Evolutionary conservation across 208 protist genomes (phyloP).

Genomic region (Plasmodiophora brassicae): DNA sequence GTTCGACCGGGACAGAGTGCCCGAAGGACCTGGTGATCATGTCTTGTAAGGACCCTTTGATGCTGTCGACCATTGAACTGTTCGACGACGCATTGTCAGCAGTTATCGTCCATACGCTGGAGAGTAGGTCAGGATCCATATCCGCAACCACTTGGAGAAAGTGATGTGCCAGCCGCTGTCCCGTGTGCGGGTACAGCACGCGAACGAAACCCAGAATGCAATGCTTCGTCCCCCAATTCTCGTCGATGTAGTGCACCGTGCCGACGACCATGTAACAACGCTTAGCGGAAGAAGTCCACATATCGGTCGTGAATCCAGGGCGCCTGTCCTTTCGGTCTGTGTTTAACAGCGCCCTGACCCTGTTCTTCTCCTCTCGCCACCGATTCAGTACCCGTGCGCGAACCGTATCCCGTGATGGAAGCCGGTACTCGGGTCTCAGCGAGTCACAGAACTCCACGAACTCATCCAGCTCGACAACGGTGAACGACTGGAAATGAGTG

Average conservation of each 20-base stretch:
- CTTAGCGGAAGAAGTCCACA: conserved; percentile 19
- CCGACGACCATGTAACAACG: not conserved
- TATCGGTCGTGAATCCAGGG: not conserved
- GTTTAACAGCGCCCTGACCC: not conserved
- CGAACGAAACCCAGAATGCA: not conserved
- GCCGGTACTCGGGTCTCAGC: not conserved
- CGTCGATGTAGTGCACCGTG: conserved; percentile 10
- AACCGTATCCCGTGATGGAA: not conserved
- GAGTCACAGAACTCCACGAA: conserved; percentile 7
- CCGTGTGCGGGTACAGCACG: not conserved
- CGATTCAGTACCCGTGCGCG: not conserved
- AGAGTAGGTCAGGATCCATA: not conserved
- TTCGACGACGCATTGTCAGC: not conserved
- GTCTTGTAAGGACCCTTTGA: no score
- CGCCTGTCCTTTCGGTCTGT: not conserved
- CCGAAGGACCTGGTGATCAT: no score
- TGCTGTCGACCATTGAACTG: not conserved
- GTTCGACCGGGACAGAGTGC: no score
- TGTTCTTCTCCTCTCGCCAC: not conserved
- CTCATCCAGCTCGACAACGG: not conserved
- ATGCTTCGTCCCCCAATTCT: not conserved
- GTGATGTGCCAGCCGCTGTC: not conserved
- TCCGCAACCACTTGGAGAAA: not conserved
- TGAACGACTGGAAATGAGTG: not conserved
- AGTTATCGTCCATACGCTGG: not conserved